Base-by-base conservation (phyloP, 345 rosid genomes). In the Leavenworthia alabamica region DNA sequence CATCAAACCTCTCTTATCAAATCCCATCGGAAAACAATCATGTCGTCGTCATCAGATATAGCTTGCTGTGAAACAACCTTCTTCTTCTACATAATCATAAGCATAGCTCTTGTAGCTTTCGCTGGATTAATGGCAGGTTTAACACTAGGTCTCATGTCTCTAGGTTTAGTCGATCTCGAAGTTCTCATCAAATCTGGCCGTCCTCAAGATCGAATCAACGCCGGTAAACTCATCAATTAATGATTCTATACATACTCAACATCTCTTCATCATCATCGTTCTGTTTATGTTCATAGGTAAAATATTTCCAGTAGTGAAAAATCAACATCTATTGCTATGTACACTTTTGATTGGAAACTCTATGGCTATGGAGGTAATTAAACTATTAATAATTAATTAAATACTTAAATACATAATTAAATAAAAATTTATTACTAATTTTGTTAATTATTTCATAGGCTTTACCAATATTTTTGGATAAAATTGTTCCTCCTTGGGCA, bases 111-210 rank as follows among this genome's bases (percentile, higher is more conserved):
- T 14, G 98, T 92, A 6, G 4, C 68, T 16, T 92, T 89, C 71
- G 97, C 95, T 11, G 98, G 97, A 0, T 67, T 92, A 43, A 89
- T 92, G 97, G 93, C 98, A 11, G 98, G 98, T 15, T 52, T 92
- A n/a, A 92, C 98, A 0, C 86, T 89, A 0, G 98, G 95, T 44
- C 95, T 92, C 77, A 89, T 92, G 96, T 92, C 98, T 50, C 78
- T 89, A 3, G 95, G 86, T 28, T 86, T 92, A 45, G 96, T 92
- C 75, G 97, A 89, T 83, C 95, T 89, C 29, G 97, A 92, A 71
- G 97, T 92, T 68, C 97, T 89, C 75, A 89, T 82, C 67, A 89
- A 79, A 77, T 80, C 95, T 59, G 98, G 95, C 19, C 95, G 82
- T 54, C 95, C 95, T 71, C 87, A 79, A 68, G 97, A 89, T 71